Evolutionary conservation across 1,284 basidiomycete species (phyloP), one percentile per base, ranked within the genome.

Genomic region (Trichosporon sp.): DNA sequence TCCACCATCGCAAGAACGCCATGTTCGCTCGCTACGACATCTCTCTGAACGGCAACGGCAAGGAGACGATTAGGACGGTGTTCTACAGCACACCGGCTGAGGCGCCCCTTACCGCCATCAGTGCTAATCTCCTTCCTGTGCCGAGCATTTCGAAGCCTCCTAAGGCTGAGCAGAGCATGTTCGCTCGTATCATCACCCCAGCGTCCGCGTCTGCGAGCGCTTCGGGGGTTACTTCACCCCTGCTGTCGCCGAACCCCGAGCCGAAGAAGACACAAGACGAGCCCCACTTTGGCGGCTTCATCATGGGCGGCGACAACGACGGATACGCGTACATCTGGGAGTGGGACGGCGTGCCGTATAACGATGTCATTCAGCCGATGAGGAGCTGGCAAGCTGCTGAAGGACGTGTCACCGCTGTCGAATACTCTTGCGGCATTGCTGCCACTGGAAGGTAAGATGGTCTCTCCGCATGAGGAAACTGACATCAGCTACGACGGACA

Each of bases 241-340:
- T 63, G 4, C 35, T 63, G 1, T 63, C 59, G 5, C 68, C 70
- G 1, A 66, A 69, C 4, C 68, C 69, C 12, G 68, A 70, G 3
- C 63, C 68, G 10, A 65, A 68, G 4, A 66, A 66, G 31, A 32
- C 31, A 10, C 63, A 68, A 2, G 65, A 66, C 2, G 65, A 69
- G 4, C 65, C 68, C 1, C 72, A 75, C 21, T 79, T 76, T 59
- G 79, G 78, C 12, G 74, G 77, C 14, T 79, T 80, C 31, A 67
- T 83, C 12, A 71, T 80, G 10, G 79, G 75, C 1, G 83, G 83
- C 8, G 81, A 82, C 61, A 73, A 74, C 8, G 66, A 70, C 38
- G 82, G 83, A 1, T 70, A 68, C 32, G 76, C 79, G 0, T 77
- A 75, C 68, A 79, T 83, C 31, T 84, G 80, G 80, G 40, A 75